Evolutionary conservation across 305 asterid genomes (phyloP).

Genomic region (Fraxinus platypoda): DNA sequence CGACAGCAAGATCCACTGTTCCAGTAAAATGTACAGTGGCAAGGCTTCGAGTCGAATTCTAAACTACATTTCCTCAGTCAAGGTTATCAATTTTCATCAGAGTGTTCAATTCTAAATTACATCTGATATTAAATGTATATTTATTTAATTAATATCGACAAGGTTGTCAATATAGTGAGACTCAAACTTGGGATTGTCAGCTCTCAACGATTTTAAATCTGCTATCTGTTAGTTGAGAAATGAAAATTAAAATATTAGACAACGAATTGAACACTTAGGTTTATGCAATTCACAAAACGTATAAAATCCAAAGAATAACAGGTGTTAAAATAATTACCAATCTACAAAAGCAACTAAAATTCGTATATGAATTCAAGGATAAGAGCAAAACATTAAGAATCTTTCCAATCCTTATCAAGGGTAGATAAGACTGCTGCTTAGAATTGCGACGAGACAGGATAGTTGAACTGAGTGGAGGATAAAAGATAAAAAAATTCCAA

Average conservation of each 20-base stretch:
- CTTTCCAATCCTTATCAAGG: not conserved
- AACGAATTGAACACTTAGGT: not conserved
- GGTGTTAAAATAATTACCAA: not conserved
- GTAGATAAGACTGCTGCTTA: not conserved
- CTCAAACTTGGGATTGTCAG: constrained; percentile 82
- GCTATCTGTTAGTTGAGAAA: constrained; percentile 62
- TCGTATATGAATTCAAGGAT: not conserved
- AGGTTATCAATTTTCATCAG: constrained; percentile 70
- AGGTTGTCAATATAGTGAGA: constrained; percentile 80
- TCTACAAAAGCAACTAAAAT: not conserved
- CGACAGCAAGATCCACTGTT: not conserved
- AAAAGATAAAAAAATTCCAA: not conserved
- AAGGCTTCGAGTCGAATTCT: not conserved
- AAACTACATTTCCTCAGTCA: constrained; percentile 34
- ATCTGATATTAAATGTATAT: not conserved
- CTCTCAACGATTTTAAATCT: constrained; percentile 65
- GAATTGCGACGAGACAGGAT: not conserved
- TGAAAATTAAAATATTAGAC: not conserved
- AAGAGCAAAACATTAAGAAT: not conserved
- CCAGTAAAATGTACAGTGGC: not conserved
- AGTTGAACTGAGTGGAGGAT: not conserved
- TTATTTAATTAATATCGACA: constrained; percentile 53
- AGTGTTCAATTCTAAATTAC: no score
- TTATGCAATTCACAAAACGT: not conserved
- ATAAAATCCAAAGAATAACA: not conserved